phyloP scores from a whole-genome alignment of 2,329 filamentous ascomycete species.

The Cadophora sp. region DNA sequence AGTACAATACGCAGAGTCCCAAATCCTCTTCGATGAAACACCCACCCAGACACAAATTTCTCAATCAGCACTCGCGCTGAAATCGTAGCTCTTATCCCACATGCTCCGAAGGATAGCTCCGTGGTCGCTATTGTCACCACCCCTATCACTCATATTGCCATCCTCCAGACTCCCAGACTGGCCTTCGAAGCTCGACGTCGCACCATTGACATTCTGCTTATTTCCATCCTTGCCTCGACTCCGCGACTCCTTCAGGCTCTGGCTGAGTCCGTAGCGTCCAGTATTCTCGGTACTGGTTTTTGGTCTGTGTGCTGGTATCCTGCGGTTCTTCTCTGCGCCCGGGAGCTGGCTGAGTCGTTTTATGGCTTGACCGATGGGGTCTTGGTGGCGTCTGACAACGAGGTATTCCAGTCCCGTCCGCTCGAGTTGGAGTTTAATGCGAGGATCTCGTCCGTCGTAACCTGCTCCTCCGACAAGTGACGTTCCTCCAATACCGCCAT shows the following conservation, averaged over 20 bases:
- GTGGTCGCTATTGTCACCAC: constrained; percentile 56
- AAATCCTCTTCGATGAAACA: background rate
- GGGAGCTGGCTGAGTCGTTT: constrained; percentile 59
- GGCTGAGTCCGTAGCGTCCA: constrained; percentile 48
- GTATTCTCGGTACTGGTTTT: constrained; percentile 42
- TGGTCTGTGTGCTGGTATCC: constrained; percentile 52
- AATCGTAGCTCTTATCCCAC: constrained; percentile 67
- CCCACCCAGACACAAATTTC: no score
- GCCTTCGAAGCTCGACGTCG: constrained; percentile 34
- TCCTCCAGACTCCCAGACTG: constrained; percentile 30
- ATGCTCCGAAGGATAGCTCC: constrained; percentile 61
- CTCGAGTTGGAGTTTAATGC: constrained; percentile 70
- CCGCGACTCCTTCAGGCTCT: constrained; percentile 48
- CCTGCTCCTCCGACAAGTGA: constrained; percentile 54
- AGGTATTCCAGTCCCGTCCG: constrained; percentile 75
- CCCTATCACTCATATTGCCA: constrained; percentile 44
- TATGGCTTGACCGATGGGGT: constrained; percentile 71
- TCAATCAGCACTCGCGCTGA: constrained; percentile 57
- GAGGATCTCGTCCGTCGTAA: constrained; percentile 67
- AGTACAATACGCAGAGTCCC: background rate
- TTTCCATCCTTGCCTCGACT: constrained; percentile 20
- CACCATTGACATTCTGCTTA: constrained; percentile 17
- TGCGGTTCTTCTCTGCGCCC: constrained; percentile 56
- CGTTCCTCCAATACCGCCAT: constrained; percentile 32
- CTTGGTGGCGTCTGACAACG: constrained; percentile 76